Conservation (phyloP, 2,329 filamentous ascomycete species). For the Corinectria fuckeliana region DNA sequence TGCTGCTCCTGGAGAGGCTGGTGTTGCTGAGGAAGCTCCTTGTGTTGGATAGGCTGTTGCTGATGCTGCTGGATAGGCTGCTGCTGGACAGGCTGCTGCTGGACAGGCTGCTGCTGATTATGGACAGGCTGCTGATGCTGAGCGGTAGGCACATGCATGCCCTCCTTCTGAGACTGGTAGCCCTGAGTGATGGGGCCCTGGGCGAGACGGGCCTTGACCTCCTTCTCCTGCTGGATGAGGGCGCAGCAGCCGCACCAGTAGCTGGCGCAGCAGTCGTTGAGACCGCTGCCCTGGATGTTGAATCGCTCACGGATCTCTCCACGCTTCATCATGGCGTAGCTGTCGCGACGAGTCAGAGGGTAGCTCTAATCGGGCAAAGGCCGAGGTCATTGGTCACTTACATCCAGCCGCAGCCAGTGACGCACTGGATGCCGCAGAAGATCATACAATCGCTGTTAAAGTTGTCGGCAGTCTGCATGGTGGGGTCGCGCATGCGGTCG, state of each 20-base stretch:
- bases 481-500: slow-evolving; percentile 52
- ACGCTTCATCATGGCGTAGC: slow-evolving; percentile 60
- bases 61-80: slow-evolving; percentile 10
- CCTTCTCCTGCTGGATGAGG: slow-evolving; percentile 65
- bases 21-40: slow-evolving; percentile 15
- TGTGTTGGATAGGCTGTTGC: slow-evolving; percentile 3
- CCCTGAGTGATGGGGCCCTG: slow-evolving; percentile 40
- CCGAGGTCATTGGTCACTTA: slow-evolving; percentile 34
- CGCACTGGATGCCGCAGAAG: slow-evolving; percentile 46
- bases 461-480: slow-evolving; percentile 46
- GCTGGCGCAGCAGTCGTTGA: slow-evolving; percentile 57
- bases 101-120: slow-evolving; percentile 1
- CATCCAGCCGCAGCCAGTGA: slow-evolving; percentile 53
- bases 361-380: not conserved
- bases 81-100: slow-evolving; percentile 17
- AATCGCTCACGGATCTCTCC: slow-evolving; percentile 59
- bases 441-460: slow-evolving; percentile 53
- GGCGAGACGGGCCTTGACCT: slow-evolving; percentile 47
- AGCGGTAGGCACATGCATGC: slow-evolving; percentile 45
- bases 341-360: slow-evolving; percentile 23
- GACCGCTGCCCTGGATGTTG: slow-evolving; percentile 57
- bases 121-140: slow-evolving; percentile 14
- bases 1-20: slow-evolving; percentile 20
- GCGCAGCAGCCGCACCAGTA: slow-evolving; percentile 65
- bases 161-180: slow-evolving; percentile 47